Conservation (phyloP, 2,329 filamentous ascomycete species). For the Penicillium sp. region DNA sequence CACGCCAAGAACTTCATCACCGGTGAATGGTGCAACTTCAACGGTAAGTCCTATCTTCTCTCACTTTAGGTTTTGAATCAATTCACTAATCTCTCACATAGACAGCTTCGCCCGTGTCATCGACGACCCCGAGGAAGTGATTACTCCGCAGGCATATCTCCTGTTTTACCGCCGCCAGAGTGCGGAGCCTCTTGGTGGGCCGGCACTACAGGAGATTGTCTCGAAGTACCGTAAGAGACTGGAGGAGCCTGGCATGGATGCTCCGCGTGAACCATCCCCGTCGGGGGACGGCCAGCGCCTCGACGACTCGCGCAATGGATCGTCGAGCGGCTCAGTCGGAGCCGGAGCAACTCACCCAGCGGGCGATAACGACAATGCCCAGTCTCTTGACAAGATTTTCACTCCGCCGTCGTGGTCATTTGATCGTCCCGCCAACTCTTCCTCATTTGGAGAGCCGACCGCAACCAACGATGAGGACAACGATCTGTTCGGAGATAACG, state of each 20-base stretch:
- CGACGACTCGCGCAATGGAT: constrained; percentile 82
- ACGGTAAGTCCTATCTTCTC: constrained; percentile 57
- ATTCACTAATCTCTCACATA: constrained; percentile 47
- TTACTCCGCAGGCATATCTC: constrained; percentile 78
- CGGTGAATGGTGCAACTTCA: constrained; percentile 90
- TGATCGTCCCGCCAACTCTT: constrained; percentile 27
- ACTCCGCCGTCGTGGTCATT: constrained; percentile 37
- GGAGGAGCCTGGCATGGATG: constrained; percentile 44
- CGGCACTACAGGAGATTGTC: constrained; percentile 65
- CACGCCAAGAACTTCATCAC: constrained; percentile 90
- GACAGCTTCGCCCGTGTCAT: constrained; percentile 65
- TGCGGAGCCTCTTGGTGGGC: constrained; percentile 69
- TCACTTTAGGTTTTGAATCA: background rate
- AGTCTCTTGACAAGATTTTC: constrained; percentile 19
- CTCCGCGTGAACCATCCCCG: constrained; percentile 45
- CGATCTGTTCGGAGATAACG: constrained; percentile 35
- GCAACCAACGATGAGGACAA: constrained; percentile 27
- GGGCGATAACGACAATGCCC: constrained; percentile 41
- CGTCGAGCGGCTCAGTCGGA: constrained; percentile 79
- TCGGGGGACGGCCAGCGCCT: constrained; percentile 83
- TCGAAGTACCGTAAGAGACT: constrained; percentile 54
- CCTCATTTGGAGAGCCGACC: constrained; percentile 26
- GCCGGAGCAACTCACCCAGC: constrained; percentile 67
- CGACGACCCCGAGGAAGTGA: constrained; percentile 56
- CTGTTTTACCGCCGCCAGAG: constrained; percentile 92